Conservation (phyloP, 108 stramenopile genomes). For the Cylindrotheca fusiformis region DNA sequence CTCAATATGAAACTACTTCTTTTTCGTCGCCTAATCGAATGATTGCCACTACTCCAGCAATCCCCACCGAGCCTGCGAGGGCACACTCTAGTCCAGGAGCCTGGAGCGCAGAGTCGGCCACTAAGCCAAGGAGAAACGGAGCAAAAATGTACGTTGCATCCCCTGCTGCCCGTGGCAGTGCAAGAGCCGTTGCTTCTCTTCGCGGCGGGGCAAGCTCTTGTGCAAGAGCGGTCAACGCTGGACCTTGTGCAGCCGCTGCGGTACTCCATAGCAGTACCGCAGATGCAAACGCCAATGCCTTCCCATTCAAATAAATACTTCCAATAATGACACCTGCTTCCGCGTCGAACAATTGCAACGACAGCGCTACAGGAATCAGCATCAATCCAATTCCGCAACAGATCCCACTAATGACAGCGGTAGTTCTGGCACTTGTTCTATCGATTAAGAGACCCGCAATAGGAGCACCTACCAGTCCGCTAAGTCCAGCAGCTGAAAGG, state of each 20-base stretch:
- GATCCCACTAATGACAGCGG: slow-evolving; percentile 47
- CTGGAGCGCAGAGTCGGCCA: slow-evolving; percentile 28
- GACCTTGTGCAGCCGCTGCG: slow-evolving; percentile 62
- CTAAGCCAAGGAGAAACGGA: slow-evolving; percentile 59
- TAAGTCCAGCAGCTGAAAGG: slow-evolving; percentile 64
- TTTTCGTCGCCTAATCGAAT: too few species aligned
- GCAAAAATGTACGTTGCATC: slow-evolving; percentile 77
- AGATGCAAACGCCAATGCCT: slow-evolving; percentile 35
- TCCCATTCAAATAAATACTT: slow-evolving; percentile 6
- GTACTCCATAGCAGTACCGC: slow-evolving; percentile 61
- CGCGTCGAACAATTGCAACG: not conserved
- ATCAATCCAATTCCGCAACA: slow-evolving; percentile 39
- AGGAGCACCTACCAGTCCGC: slow-evolving; percentile 66
- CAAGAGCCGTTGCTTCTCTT: slow-evolving; percentile 61
- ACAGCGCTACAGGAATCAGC: slow-evolving; percentile 50
- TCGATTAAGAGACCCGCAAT: slow-evolving; percentile 58
- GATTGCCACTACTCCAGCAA: slow-evolving; percentile 27
- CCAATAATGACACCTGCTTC: not conserved
- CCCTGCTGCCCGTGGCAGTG: slow-evolving; percentile 63
- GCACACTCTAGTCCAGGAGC: slow-evolving; percentile 32
- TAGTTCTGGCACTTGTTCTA: slow-evolving; percentile 33
- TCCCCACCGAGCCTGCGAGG: slow-evolving; percentile 23
- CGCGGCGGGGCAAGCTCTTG: slow-evolving; percentile 60
- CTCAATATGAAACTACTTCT: too few species aligned
- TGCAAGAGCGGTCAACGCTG: slow-evolving; percentile 57